Conservation (phyloP, 192 early-diverging fungal genomes). For the Coemansia sp. region DNA sequence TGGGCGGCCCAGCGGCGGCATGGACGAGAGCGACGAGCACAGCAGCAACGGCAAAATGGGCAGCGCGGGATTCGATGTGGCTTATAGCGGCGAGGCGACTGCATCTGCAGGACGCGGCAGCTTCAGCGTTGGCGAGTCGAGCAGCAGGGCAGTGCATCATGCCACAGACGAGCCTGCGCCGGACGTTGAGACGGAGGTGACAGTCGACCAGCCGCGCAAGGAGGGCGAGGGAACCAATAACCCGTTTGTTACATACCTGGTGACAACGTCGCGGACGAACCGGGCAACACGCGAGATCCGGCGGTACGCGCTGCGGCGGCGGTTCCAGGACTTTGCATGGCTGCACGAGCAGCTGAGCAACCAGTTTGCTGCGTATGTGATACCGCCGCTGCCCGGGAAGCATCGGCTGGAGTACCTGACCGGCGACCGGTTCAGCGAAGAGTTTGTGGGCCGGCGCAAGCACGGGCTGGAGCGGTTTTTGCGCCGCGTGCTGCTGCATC, state of each 20-base stretch:
- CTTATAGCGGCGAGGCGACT: conserved; percentile 17
- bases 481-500: conserved; percentile 77
- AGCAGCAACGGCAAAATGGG: neutral
- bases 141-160: conserved; percentile 6
- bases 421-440: conserved; percentile 88
- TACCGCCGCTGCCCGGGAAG: conserved; percentile 90
- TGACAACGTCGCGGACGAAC: conserved; percentile 59
- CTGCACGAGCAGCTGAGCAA: conserved; percentile 70
- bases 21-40: conserved; percentile 9
- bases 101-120: conserved; percentile 5
- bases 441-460: conserved; percentile 84
- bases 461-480: conserved; percentile 82
- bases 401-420: conserved; percentile 93
- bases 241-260: conserved; percentile 80
- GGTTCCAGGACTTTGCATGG: conserved; percentile 96
- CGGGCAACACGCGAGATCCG: conserved; percentile 25
- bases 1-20: neutral
- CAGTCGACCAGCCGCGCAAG: conserved; percentile 79
- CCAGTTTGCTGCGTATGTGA: conserved; percentile 77
- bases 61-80: conserved; percentile 20
- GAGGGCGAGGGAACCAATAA: conserved; percentile 82
- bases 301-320: conserved; percentile 70
- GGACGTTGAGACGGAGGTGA: conserved; percentile 54
- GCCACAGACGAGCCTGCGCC: neutral
- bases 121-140: conserved; percentile 9